Conservation (phyloP, 805 yeast species). For the Starmerella kuoi region DNA sequence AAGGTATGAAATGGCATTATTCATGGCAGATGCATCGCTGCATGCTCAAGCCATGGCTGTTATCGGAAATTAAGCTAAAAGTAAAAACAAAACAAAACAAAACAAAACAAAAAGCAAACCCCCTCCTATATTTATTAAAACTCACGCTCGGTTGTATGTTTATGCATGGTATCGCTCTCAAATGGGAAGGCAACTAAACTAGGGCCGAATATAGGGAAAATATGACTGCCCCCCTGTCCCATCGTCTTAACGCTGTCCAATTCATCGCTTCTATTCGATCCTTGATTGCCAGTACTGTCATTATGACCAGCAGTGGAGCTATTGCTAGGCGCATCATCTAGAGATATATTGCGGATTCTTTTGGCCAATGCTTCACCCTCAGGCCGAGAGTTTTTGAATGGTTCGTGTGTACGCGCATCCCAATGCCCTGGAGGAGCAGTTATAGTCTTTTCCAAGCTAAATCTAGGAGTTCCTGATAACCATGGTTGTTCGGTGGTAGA, state of each 20-base stretch:
- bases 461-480: neutral
- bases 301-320: too few relatives aligned
- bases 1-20: conserved; percentile 18
- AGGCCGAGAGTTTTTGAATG: conserved; percentile 16
- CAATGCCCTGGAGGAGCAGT: conserved; percentile 20
- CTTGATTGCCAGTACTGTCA: too few relatives aligned
- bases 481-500: too few relatives aligned
- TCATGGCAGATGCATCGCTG: conserved; percentile 15
- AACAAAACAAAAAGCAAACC: neutral
- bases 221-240: too few relatives aligned
- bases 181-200: conserved; percentile 21
- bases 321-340: too few relatives aligned
- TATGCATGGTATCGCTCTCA: conserved; percentile 6
- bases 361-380: conserved; percentile 10
- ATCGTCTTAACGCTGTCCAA: too few relatives aligned
- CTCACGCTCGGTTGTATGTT: conserved; percentile 16
- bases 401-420: conserved; percentile 21
- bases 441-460: conserved; percentile 7
- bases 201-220: conserved; percentile 19
- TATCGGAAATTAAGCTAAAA: too few relatives aligned
- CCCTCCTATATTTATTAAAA: neutral
- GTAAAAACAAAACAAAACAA: too few relatives aligned
- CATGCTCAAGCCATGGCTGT: neutral
- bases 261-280: too few relatives aligned
- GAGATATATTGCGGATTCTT: neutral